Evolutionary conservation across 768 basidiomycete species (phyloP), one percentile per base, ranked within the genome.

Genomic region (Cyathus striatus): DNA sequence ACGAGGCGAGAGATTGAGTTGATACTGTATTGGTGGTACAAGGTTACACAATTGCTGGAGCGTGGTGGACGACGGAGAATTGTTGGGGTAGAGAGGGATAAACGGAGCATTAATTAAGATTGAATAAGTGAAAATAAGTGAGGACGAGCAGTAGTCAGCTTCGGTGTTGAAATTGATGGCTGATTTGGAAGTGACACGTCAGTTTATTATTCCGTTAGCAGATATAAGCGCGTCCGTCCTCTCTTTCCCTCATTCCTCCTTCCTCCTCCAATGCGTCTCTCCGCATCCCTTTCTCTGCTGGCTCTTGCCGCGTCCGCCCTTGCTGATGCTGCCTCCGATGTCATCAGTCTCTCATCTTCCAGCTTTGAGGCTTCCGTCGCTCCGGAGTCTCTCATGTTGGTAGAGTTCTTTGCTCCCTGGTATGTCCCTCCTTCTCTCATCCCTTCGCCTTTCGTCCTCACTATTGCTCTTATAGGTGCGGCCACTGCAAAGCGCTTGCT

Each of bases 321-420:
- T 44, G 82, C 78, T 43, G 79, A 78, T 30, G 69, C 61, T 10
- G 69, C 78, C 21, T 87, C 87, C 2, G 95, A 98, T 63, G 94
- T 99, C 49, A 48, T 92, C 38, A 83, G 71, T 60, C 69, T 97
- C 47, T 89, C 80, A 22, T 63, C 80, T 33, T 63, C 70, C 49
- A 79, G 72, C 55, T 94, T 96, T 60, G 76, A 85, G 50, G 65
- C 74, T 23, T 61, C 74, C 44, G 79, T 94, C 45, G 66, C 72
- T 47, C 61, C 70, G 3, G 88, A 90, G 57, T 60, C 82, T 16
- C 67, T 95, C 49, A 80, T 91, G 48, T 76, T 98, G 23, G 88
- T 97, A 48, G 95, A 98, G 73, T 98, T 93, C 82, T 95, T 90
- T 59, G 89, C 90, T 21, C 89, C 87, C 49, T 91, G 87, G 87